phyloP scores from a whole-genome alignment of 306 rosid species.

The Trichosanthes truncata region DNA sequence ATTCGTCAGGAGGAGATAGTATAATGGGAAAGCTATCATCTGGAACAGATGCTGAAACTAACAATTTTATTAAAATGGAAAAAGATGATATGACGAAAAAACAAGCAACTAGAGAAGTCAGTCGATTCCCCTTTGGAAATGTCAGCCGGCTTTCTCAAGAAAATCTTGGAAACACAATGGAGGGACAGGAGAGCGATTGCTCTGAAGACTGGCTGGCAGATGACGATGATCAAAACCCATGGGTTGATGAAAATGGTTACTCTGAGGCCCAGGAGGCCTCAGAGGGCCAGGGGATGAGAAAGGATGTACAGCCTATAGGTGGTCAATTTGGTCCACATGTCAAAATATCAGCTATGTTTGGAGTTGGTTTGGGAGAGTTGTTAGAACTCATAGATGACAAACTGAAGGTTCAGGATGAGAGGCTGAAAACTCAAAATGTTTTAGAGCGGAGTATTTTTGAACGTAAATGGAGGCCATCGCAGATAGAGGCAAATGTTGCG shows the following conservation, averaged over 20 bases:
- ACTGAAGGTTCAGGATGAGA: constrained; percentile 43
- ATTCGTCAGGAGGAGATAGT: constrained; percentile 14
- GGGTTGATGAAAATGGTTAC: constrained; percentile 25
- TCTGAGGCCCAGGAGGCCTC: neutral
- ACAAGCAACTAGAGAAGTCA: constrained; percentile 7
- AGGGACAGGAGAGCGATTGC: constrained; percentile 32
- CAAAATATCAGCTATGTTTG: constrained; percentile 60
- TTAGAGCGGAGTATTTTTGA: constrained; percentile 37
- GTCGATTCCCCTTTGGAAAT: constrained; percentile 8
- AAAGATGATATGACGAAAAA: constrained; percentile 2
- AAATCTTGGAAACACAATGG: constrained; percentile 17
- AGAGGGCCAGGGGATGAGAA: constrained; percentile 13
- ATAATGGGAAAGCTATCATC: neutral
- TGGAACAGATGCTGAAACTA: neutral
- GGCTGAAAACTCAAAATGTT: constrained; percentile 29
- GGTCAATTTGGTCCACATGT: constrained; percentile 46
- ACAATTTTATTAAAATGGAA: neutral
- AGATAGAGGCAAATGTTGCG: constrained; percentile 10
- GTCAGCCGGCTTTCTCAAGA: constrained; percentile 15
- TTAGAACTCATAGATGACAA: constrained; percentile 63
- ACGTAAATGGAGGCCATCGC: constrained; percentile 82
- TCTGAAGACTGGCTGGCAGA: constrained; percentile 52
- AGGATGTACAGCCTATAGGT: constrained; percentile 9
- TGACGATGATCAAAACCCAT: constrained; percentile 27
- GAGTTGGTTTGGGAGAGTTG: constrained; percentile 81